Percentiles rank a stretch among this genome's conserved stretches.
Conservation (phyloP, 1,284 basidiomycete genomes). For the Heterobasidion parviporum region DNA sequence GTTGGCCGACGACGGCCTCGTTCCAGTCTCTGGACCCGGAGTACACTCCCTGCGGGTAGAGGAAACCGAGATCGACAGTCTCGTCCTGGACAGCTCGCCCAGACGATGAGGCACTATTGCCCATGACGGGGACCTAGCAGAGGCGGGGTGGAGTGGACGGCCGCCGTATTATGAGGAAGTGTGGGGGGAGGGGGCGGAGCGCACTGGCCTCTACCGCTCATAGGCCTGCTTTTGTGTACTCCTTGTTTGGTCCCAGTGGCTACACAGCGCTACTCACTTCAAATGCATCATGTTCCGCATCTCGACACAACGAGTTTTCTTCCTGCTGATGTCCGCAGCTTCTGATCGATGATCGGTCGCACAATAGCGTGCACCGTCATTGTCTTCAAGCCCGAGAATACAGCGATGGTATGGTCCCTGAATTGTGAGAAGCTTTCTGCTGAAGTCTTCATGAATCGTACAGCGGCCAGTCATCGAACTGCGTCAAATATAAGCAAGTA, state of each 20-base stretch:
- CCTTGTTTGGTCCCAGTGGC: slow-evolving; percentile 2
- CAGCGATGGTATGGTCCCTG: too few species aligned
- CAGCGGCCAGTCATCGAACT: too few species aligned
- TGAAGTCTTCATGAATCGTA: too few species aligned
- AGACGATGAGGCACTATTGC: slow-evolving; percentile 69
- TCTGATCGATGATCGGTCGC: too few species aligned
- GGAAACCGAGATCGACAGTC: slow-evolving; percentile 73
- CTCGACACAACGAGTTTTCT: too few species aligned
- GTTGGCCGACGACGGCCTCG: slow-evolving; percentile 76
- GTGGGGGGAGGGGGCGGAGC: neutral
- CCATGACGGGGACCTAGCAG: slow-evolving; percentile 38
- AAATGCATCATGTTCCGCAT: too few species aligned
- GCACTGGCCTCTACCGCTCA: neutral
- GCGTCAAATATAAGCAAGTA: too few species aligned
- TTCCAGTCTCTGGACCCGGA: slow-evolving; percentile 87
- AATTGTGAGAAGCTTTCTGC: too few species aligned
- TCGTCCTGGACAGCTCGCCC: slow-evolving; percentile 67
- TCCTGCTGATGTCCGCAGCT: too few species aligned
- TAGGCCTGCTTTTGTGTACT: slow-evolving; percentile 1
- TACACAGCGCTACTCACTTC: neutral
- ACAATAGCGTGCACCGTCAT: too few species aligned
- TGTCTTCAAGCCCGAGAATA: too few species aligned
- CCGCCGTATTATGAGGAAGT: neutral
- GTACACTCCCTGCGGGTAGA: slow-evolving; percentile 87
- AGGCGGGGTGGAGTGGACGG: neutral